Percentiles rank a stretch among this genome's conserved stretches.
Conservation (phyloP, 108 stramenopile species). For the Ochromonas danica region DNA sequence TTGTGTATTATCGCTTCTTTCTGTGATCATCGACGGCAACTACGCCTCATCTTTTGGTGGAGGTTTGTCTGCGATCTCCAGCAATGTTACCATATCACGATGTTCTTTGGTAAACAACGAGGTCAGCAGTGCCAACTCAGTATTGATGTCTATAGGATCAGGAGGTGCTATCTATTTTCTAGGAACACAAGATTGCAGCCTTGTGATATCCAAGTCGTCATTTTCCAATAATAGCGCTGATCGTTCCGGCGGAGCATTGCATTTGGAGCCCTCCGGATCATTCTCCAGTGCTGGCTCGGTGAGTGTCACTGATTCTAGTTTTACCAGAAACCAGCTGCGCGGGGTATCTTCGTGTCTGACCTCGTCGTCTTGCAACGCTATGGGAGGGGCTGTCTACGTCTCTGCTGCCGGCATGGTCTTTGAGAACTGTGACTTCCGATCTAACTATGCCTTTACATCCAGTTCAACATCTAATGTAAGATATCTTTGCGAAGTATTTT, state of each 20-base stretch:
- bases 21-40: background rate
- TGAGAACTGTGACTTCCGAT: background rate
- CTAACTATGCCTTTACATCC: background rate
- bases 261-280: background rate
- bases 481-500: background rate
- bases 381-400: conserved; percentile 24
- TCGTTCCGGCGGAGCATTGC: background rate
- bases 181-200: background rate
- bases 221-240: conserved; percentile 17
- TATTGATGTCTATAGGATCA: background rate
- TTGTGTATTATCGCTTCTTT: background rate
- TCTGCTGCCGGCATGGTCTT: background rate
- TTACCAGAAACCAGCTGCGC: background rate
- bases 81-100: background rate
- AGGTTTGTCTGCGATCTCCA: background rate
- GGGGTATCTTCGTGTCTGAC: background rate
- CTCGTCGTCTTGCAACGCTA: background rate
- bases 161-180: conserved; percentile 11
- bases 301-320: background rate
- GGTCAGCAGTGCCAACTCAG: background rate
- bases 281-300: background rate
- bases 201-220: background rate
- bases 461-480: background rate
- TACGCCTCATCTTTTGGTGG: background rate
- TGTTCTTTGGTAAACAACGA: background rate